Evolutionary conservation across 2,329 filamentous ascomycete species (phyloP).

Genomic region (Fusarium sp.): DNA sequence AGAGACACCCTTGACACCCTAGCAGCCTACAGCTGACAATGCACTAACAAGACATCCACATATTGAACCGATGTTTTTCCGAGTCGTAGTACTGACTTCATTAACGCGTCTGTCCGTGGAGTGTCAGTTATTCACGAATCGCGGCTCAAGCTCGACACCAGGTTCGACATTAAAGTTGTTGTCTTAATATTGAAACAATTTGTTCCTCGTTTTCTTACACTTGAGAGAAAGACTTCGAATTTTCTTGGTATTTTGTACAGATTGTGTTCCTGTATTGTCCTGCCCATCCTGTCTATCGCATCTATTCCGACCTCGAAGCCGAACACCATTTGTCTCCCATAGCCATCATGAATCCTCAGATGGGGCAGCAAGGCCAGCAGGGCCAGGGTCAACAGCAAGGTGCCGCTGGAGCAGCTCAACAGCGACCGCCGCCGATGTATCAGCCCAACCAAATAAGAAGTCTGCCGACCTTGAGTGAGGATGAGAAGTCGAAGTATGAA

Average conservation of each 20-base stretch:
- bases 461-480: constrained; percentile 62
- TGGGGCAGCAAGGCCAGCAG: constrained; percentile 45
- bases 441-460: constrained; percentile 64
- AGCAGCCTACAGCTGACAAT: not conserved
- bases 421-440: constrained; percentile 57
- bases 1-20: not conserved
- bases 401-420: constrained; percentile 39
- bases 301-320: not conserved
- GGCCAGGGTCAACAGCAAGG: constrained; percentile 44
- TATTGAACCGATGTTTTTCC: constrained; percentile 27
- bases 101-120: constrained; percentile 14
- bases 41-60: not conserved
- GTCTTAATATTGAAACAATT: not conserved
- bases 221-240: not conserved
- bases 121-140: constrained; percentile 25
- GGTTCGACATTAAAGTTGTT: not conserved
- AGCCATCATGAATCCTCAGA: constrained; percentile 43
- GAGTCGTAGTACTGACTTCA: constrained; percentile 9
- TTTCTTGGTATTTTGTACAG: not conserved
- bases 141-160: constrained; percentile 14
- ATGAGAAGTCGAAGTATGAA: constrained; percentile 71
- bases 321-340: not conserved
- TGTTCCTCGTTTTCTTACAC: not conserved
- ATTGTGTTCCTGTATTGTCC: not conserved
- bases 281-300: not conserved